Percentiles rank a stretch among this genome's conserved stretches.
These are phyloP conservation scores for Lignosus rhinocerotis DNA, from an alignment of 1,284 basidiomycete genomes.

Conservation along the genomic window DNA sequence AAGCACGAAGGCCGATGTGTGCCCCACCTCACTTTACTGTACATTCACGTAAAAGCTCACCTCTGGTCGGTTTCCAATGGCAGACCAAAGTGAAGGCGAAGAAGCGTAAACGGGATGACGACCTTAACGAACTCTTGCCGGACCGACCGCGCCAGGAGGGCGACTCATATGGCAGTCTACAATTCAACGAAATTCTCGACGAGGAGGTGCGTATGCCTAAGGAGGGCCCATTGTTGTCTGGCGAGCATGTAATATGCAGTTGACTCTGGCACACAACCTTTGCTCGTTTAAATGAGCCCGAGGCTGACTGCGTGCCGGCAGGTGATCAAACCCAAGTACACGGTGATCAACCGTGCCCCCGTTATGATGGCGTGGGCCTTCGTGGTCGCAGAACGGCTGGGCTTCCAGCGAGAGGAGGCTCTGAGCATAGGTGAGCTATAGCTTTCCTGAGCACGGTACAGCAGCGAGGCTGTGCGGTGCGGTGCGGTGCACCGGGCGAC, in stretches of 20 bases:
- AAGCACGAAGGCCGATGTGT: constrained; percentile 19
- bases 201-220: constrained; percentile 51
- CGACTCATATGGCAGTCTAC: constrained; percentile 51
- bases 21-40: constrained; percentile 3
- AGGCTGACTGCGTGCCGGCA: constrained; percentile 32
- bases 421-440: constrained; percentile 73
- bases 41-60: not conserved
- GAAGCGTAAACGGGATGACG: constrained; percentile 46
- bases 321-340: constrained; percentile 60
- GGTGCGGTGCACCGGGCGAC: constrained; percentile 20
- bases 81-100: constrained; percentile 14
- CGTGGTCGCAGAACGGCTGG: constrained; percentile 81
- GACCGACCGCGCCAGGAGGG: constrained; percentile 50
- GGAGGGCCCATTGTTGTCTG: not conserved
- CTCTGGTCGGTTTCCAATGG: not conserved
- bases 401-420: constrained; percentile 86
- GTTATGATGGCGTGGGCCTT: constrained; percentile 94
- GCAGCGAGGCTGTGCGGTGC: constrained; percentile 20
- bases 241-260: no score
- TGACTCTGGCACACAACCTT: not conserved
- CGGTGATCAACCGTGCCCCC: constrained; percentile 88
- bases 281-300: not conserved
- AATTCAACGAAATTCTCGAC: constrained; percentile 72
- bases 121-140: constrained; percentile 64
- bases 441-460: constrained; percentile 12